Percentiles rank a stretch among this genome's conserved stretches.
These are phyloP conservation scores for Castanea mollissima DNA, from an alignment of 306 rosid species.

Conservation along the genomic window DNA sequence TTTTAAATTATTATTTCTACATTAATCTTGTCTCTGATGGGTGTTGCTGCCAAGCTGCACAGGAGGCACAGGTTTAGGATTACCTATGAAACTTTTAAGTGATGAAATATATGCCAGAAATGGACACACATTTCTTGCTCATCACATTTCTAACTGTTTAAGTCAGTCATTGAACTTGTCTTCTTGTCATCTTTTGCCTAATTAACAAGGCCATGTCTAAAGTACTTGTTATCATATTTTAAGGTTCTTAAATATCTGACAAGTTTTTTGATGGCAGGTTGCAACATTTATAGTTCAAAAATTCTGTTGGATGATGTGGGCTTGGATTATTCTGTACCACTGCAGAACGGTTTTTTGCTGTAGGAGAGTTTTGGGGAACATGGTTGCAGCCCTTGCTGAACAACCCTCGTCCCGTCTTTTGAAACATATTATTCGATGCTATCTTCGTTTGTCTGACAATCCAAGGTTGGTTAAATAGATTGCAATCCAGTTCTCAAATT, in stretches of 20 bases:
- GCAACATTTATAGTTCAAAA: slow-evolving; percentile 72
- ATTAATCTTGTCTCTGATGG: not conserved
- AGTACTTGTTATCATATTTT: slow-evolving; percentile 3
- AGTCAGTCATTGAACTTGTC: not conserved
- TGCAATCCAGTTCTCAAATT: not conserved
- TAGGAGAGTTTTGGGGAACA: slow-evolving; percentile 57
- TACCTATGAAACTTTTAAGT: not conserved
- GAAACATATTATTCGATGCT: slow-evolving; percentile 66
- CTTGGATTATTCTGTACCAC: slow-evolving; percentile 69
- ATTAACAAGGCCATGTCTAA: not conserved
- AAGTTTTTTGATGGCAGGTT: slow-evolving; percentile 45
- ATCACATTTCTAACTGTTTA: not conserved
- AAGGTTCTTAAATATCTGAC: slow-evolving; percentile 32
- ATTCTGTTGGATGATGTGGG: slow-evolving; percentile 76
- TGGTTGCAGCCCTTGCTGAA: slow-evolving; percentile 61
- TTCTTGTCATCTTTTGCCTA: not conserved
- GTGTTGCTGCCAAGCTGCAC: slow-evolving; percentile 1
- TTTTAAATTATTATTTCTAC: not conserved
- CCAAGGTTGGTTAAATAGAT: slow-evolving; percentile 47
- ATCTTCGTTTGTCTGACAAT: slow-evolving; percentile 67
- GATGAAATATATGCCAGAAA: not conserved
- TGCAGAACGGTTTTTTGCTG: slow-evolving; percentile 65
- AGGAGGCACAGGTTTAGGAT: not conserved
- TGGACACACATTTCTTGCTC: not conserved
- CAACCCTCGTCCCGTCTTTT: slow-evolving; percentile 72